phyloP scores from a whole-genome alignment of 345 rosid species.

The Arabidopsis suecica region DNA sequence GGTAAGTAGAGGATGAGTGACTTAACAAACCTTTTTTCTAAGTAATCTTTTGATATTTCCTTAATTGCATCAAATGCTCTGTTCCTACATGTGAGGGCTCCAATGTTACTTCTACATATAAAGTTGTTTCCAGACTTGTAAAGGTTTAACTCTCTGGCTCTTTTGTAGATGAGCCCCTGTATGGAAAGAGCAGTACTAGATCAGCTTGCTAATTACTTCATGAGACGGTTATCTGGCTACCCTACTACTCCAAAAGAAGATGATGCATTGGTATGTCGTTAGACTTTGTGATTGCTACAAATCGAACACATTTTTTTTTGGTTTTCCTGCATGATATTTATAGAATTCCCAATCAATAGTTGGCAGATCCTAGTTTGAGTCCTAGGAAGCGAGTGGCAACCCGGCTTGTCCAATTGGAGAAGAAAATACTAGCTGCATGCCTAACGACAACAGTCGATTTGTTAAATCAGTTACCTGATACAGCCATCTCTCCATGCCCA shows the following conservation, averaged over 20 bases:
- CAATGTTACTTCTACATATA: conserved; percentile 3
- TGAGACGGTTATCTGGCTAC: conserved; percentile 70
- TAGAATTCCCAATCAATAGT: conserved; percentile 47
- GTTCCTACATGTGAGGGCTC: background rate
- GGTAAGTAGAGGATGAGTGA: conserved; percentile 55
- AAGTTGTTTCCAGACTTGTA: conserved; percentile 8
- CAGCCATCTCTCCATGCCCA: conserved; percentile 82
- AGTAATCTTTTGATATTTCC: conserved; percentile 21
- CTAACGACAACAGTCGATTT: conserved; percentile 64
- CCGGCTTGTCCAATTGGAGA: conserved; percentile 83
- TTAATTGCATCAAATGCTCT: conserved; percentile 22
- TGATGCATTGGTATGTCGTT: conserved; percentile 62
- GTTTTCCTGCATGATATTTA: conserved; percentile 25
- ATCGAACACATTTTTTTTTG: background rate
- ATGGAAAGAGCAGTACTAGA: conserved; percentile 90
- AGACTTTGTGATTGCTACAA: conserved; percentile 15
- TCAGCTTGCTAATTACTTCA: conserved; percentile 86
- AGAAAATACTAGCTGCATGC: conserved; percentile 87
- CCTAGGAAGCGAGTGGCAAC: conserved; percentile 93
- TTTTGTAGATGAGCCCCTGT: conserved; percentile 84
- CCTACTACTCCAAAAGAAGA: conserved; percentile 86
- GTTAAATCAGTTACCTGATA: conserved; percentile 76
- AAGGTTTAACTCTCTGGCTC: conserved; percentile 26
- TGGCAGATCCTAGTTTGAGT: conserved; percentile 70
- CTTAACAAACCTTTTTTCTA: background rate